Evolutionary conservation across 2,329 filamentous ascomycete species (phyloP).

Genomic region (Davidsoniella virescens): DNA sequence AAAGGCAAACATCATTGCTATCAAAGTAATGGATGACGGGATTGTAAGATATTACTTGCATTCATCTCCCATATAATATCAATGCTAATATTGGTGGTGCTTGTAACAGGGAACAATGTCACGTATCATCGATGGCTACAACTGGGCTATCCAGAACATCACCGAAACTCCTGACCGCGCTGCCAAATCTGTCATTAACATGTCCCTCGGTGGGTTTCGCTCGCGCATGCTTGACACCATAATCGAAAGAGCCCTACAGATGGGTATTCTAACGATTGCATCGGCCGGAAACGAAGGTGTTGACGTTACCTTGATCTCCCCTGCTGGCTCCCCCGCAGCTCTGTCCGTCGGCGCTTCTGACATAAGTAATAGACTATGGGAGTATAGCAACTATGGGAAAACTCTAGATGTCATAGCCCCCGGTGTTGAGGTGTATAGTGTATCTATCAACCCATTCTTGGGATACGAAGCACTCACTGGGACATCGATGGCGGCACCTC

Average conservation of each 20-base stretch:
- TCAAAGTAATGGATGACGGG: slow-evolving; percentile 28
- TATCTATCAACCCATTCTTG: background rate
- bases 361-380: slow-evolving; percentile 19
- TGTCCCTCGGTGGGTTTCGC: slow-evolving; percentile 23
- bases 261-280: slow-evolving; percentile 24
- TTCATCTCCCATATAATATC: background rate
- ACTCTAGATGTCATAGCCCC: slow-evolving; percentile 30
- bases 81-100: background rate
- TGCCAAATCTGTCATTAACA: slow-evolving; percentile 25
- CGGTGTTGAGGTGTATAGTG: slow-evolving; percentile 21
- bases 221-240: slow-evolving; percentile 12
- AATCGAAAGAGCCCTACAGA: slow-evolving; percentile 14
- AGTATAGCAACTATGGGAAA: slow-evolving; percentile 30
- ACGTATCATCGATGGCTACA: slow-evolving; percentile 20
- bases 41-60: slow-evolving; percentile 10
- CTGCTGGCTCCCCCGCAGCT: slow-evolving; percentile 15
- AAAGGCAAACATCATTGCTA: slow-evolving; percentile 26
- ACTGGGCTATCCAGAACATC: slow-evolving; percentile 23
- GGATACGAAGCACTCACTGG: background rate
- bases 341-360: slow-evolving; percentile 18
- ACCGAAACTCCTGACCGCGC: slow-evolving; percentile 15
- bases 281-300: slow-evolving; percentile 16
- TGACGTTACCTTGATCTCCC: slow-evolving; percentile 13
- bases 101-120: slow-evolving; percentile 15
- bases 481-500: slow-evolving; percentile 11